Base-by-base conservation (phyloP, 2,329 filamentous ascomycete species). In the Xylariaceae sp. region DNA sequence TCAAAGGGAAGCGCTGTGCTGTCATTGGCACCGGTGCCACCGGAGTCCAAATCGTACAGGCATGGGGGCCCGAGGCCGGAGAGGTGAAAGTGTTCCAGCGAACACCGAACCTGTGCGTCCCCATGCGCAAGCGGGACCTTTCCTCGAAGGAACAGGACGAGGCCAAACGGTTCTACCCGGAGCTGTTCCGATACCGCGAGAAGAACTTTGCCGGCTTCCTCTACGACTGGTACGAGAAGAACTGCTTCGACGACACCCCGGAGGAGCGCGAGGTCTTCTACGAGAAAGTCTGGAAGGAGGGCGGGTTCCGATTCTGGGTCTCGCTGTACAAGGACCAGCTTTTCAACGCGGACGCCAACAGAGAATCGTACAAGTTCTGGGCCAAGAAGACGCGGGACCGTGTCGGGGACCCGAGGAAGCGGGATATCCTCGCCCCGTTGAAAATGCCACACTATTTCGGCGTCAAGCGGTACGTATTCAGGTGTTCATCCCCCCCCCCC, bases 11-110 rank as follows among this genome's bases (percentile, higher is more conserved):
- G 68, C 77, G 79, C 18, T 79, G 83, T 48, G 86, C 80, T 16
- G 79, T 89, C 53, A 82, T 89, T 32, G 86, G 87, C 12, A 88
- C 85, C 0, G 86, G 86, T 1, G 82, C 85, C 0, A 84, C 84
- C 0, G 86, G 86, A 1, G 80, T 89, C 1, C 86, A 89, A 62
- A 81, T 87, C 43, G 78, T 81, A 0, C 86, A 89, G 60, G 84
- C 83, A 50, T 82, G 81, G 70, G 82, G 79, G 1, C 80, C 80
- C 2, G 67, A 76, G 12, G 83, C 79, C 0, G 77, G 74, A 5
- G 71, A 80, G 1, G 61, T 89, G 20, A 79, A 73, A 2, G 82
- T 89, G 37, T 88, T 89, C 69, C 85, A 89, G 64, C 79, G 87
- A 10, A 89, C 85, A 1, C 87, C 87, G 0, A 89, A 89, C 56